Evolutionary conservation across 2,329 filamentous ascomycete species (phyloP).

Genomic region (Arthrobotrys musiformis): DNA sequence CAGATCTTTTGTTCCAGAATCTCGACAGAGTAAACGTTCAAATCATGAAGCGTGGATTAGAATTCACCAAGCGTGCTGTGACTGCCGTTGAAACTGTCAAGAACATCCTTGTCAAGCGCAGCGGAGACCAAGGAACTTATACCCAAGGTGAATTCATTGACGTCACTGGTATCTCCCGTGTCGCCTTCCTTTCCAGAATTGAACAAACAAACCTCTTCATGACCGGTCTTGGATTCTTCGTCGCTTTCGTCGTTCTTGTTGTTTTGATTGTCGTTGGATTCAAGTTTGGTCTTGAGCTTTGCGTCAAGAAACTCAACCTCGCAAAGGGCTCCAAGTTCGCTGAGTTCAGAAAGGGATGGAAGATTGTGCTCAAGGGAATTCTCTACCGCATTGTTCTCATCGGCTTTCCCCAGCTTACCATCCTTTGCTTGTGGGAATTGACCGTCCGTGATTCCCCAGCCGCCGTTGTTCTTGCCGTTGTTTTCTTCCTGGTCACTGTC

Average conservation of each 20-base stretch:
- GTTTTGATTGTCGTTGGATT: constrained; percentile 78
- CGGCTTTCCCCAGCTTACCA: constrained; percentile 88
- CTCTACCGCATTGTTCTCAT: constrained; percentile 89
- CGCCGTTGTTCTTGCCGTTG: constrained; percentile 84
- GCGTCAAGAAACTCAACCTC: constrained; percentile 79
- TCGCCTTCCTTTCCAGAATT: constrained; percentile 84
- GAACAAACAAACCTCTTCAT: constrained; percentile 93
- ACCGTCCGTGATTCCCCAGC: constrained; percentile 85
- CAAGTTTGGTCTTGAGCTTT: constrained; percentile 82
- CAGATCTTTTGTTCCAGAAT: constrained; percentile 79
- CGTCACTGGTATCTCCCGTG: constrained; percentile 86
- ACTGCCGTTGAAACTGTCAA: constrained; percentile 67
- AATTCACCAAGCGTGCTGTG: constrained; percentile 55
- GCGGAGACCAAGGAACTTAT: constrained; percentile 43
- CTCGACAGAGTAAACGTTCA: constrained; percentile 82
- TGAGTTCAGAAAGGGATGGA: constrained; percentile 95
- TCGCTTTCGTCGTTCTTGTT: constrained; percentile 81
- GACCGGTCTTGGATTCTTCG: constrained; percentile 89
- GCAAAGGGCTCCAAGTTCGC: constrained; percentile 81
- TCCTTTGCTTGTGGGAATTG: constrained; percentile 93
- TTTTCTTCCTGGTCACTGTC: constrained; percentile 85
- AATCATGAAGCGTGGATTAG: constrained; percentile 73
- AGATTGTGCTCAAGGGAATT: constrained; percentile 90
- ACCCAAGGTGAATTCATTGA: constrained; percentile 63
- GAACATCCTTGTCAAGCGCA: constrained; percentile 41